A percentile compares a stretch with the other conserved stretches of the same genome.
Conservation (phyloP, 2,329 filamentous ascomycete genomes). For the Fusarium compactum region DNA sequence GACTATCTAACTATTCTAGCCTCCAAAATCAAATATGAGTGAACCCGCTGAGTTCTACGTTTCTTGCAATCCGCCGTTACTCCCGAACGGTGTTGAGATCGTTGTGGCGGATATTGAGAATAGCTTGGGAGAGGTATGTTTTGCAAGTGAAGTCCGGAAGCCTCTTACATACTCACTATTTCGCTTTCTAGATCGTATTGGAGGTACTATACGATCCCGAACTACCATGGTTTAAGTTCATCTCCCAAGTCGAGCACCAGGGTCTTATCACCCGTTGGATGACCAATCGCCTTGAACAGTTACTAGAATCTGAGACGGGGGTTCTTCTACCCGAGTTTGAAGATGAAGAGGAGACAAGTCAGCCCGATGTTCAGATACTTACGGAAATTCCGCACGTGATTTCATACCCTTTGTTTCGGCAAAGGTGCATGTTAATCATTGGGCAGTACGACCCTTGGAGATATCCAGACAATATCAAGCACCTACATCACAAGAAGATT, state of each 20-base stretch:
- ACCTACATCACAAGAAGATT: conserved; percentile 32
- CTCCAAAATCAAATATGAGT: conserved; percentile 19
- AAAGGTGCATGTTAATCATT: background rate
- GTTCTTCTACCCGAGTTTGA: background rate
- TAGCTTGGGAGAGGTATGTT: conserved; percentile 27
- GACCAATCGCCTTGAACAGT: conserved; percentile 31
- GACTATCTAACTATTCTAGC: background rate
- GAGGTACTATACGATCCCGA: conserved; percentile 55
- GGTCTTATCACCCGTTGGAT: conserved; percentile 35
- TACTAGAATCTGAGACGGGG: conserved; percentile 38
- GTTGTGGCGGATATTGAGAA: conserved; percentile 36
- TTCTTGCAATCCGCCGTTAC: conserved; percentile 52
- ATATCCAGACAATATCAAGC: conserved; percentile 41
- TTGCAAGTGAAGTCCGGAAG: background rate
- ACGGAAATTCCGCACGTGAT: conserved; percentile 35
- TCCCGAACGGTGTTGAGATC: conserved; percentile 47
- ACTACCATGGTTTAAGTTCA: conserved; percentile 53
- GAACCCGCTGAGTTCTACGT: conserved; percentile 51
- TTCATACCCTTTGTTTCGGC: conserved; percentile 40
- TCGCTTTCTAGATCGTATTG: conserved; percentile 23
- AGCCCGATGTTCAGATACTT: conserved; percentile 40
- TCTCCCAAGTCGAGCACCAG: conserved; percentile 25
- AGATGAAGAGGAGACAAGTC: background rate
- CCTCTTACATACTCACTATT: background rate
- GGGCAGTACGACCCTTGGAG: conserved; percentile 34